Conservation (phyloP, 2,329 filamentous ascomycete species). For the Drechslerella coelobrocha region DNA sequence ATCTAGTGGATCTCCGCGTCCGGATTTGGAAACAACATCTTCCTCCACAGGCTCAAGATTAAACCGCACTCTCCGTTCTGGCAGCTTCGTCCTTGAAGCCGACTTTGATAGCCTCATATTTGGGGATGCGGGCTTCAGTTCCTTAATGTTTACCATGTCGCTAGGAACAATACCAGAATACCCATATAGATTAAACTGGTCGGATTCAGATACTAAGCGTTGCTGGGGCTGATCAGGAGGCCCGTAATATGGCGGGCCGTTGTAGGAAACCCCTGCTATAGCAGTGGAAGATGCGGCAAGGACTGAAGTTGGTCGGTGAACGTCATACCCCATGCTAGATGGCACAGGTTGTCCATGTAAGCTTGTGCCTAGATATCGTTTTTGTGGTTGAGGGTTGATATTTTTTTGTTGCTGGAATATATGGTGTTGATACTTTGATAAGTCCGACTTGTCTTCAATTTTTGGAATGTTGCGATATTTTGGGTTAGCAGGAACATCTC, state of each 20-base stretch:
- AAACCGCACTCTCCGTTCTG: constrained; percentile 24
- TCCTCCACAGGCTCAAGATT: constrained; percentile 33
- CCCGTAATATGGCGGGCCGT: background rate
- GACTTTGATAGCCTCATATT: constrained; percentile 21
- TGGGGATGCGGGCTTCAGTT: constrained; percentile 12
- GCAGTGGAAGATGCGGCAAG: background rate
- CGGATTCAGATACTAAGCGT: constrained; percentile 1
- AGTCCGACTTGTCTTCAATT: constrained; percentile 41
- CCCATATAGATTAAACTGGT: constrained; percentile 7
- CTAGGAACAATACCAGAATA: constrained; percentile 28
- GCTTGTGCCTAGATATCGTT: background rate
- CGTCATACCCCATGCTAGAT: constrained; percentile 35
- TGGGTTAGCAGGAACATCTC: constrained; percentile 8
- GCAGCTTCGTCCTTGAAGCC: constrained; percentile 10
- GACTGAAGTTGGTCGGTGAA: constrained; percentile 3
- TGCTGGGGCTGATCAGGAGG: constrained; percentile 7
- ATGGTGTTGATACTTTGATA: constrained; percentile 33
- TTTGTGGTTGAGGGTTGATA: constrained; percentile 1
- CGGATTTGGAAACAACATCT: constrained; percentile 1
- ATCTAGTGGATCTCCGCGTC: background rate
- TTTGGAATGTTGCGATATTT: constrained; percentile 48
- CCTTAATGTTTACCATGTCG: constrained; percentile 37
- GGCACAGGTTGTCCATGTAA: constrained; percentile 5
- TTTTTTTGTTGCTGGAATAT: constrained; percentile 15
- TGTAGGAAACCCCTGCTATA: constrained; percentile 1